phyloP scores from a whole-genome alignment of 208 protist species.

The Crithidia expoeki region DNA sequence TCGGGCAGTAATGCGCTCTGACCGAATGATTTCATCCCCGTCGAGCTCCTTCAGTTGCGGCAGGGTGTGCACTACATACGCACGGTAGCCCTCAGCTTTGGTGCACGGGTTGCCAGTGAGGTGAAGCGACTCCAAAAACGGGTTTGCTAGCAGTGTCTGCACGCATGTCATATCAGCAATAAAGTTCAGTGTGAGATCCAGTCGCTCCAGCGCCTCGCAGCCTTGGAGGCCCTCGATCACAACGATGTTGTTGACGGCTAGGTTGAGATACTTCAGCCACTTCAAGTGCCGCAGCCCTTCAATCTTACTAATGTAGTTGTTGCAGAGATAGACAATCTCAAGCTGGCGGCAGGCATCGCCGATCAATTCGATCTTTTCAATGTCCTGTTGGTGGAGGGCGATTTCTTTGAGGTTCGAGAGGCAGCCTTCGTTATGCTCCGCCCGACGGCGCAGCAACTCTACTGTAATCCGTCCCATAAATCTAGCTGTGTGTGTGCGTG shows the following conservation, averaged over 20 bases:
- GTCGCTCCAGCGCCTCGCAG: conserved; percentile 94
- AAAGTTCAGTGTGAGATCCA: conserved; percentile 98
- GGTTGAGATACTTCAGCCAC: conserved; percentile 96
- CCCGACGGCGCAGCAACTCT: conserved; percentile 93
- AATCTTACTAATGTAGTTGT: conserved; percentile 96
- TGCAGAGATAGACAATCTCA: conserved; percentile 96
- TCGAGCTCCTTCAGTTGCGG: conserved; percentile 93
- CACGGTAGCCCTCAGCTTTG: conserved; percentile 87
- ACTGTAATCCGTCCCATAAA: conserved; percentile 88
- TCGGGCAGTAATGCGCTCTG: conserved; percentile 91
- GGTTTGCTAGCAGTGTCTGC: conserved; percentile 77
- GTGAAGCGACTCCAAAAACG: conserved; percentile 88
- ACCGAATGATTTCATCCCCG: conserved; percentile 80
- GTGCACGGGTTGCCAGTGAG: conserved; percentile 96
- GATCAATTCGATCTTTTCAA: conserved; percentile 92
- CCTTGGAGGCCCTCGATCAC: conserved; percentile 93
- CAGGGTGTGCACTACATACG: conserved; percentile 91
- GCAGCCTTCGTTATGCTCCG: conserved; percentile 97
- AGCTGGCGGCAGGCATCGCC: conserved; percentile 88
- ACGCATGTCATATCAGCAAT: conserved; percentile 90
- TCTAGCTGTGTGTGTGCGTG: not conserved
- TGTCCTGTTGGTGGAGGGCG: conserved; percentile 96
- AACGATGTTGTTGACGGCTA: conserved; percentile 97
- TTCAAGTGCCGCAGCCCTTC: conserved; percentile 95
- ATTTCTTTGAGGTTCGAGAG: conserved; percentile 95